A percentile compares a stretch with the other conserved stretches of the same genome.
phyloP scores from a whole-genome alignment of 257 asterid species.

The Ligustrum vulgare region DNA sequence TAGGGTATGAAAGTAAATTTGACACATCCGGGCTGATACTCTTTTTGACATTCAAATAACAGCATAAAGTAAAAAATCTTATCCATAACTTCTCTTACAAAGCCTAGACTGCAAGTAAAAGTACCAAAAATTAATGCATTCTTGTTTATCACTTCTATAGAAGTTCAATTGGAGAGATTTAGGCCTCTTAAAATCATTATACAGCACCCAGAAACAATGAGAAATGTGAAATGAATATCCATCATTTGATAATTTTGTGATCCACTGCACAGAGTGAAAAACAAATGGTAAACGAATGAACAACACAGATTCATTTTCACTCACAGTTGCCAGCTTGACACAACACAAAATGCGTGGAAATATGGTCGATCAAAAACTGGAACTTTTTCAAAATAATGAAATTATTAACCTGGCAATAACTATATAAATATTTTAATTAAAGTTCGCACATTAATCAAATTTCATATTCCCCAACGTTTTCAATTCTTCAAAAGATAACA shows the following conservation, averaged over 20 bases:
- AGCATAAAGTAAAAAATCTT: neutral
- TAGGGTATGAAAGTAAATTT: neutral
- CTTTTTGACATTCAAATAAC: neutral
- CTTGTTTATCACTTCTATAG: neutral
- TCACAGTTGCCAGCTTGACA: no score
- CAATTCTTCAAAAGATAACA: neutral
- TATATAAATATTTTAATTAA: no score
- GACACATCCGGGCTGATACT: neutral
- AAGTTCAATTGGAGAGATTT: neutral
- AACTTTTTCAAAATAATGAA: no score
- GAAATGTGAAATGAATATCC: neutral
- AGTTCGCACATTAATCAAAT: neutral
- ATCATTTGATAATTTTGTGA: neutral
- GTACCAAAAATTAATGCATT: neutral
- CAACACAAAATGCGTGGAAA: no score
- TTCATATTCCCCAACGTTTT: neutral
- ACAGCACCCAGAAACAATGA: neutral
- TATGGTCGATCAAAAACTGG: no score
- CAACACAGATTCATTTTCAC: no score
- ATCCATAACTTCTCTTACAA: neutral
- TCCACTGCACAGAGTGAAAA: no score
- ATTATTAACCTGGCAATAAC: no score
- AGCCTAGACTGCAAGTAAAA: neutral
- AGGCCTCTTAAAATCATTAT: neutral
- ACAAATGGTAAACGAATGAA: no score